phyloP scores from a whole-genome alignment of 768 basidiomycete genomes.

The Leccinum longicurvipes region DNA sequence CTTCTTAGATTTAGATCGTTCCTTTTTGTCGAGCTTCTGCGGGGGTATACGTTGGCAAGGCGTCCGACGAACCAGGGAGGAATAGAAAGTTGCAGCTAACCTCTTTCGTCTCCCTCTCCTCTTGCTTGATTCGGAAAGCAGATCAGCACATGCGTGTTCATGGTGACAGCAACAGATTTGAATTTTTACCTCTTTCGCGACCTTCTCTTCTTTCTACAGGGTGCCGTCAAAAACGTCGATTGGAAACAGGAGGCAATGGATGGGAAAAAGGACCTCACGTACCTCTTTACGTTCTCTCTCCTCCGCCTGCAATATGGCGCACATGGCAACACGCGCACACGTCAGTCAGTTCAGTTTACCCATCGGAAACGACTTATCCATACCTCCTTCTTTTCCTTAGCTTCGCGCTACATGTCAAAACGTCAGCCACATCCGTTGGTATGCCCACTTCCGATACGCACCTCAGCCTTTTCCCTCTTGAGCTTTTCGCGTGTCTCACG shows the following conservation, averaged over 20 bases:
- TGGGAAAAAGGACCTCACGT: background rate
- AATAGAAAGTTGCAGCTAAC: constrained; percentile 22
- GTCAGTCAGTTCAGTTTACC: constrained; percentile 1
- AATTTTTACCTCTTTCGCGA: constrained; percentile 50
- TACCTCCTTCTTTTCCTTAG: constrained; percentile 75
- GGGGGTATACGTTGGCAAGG: background rate
- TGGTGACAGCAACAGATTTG: background rate
- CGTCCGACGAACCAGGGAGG: background rate
- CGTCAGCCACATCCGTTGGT: constrained; percentile 5
- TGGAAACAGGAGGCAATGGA: background rate
- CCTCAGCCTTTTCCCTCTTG: constrained; percentile 74
- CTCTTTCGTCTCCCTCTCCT: constrained; percentile 46
- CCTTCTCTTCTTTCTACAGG: constrained; percentile 49
- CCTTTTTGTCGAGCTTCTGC: constrained; percentile 56
- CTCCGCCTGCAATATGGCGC: constrained; percentile 40
- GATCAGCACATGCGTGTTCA: constrained; percentile 17
- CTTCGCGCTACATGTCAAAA: constrained; percentile 56
- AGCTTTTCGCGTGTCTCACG: constrained; percentile 81
- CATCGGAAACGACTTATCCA: constrained; percentile 1
- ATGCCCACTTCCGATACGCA: constrained; percentile 17
- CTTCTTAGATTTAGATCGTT: constrained; percentile 56
- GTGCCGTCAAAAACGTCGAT: constrained; percentile 6
- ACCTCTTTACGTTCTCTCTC: constrained; percentile 66
- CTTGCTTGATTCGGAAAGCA: constrained; percentile 32
- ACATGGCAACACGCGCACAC: background rate